Evolutionary conservation across 805 yeast species (phyloP).

Genomic region (Barnettozyma botsteinii): DNA sequence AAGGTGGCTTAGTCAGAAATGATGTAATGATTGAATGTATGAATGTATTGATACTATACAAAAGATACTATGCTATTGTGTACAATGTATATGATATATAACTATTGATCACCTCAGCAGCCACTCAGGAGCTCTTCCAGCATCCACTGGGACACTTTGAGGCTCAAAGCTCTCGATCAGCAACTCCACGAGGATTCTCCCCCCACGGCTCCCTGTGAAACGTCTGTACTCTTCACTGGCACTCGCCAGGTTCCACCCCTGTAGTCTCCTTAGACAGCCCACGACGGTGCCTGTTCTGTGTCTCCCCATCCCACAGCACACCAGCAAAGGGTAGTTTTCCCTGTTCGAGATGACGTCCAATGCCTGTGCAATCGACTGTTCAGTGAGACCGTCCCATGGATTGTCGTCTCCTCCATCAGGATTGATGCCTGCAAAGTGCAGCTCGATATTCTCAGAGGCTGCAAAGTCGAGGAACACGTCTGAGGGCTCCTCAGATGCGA

Average conservation of each 20-base stretch:
- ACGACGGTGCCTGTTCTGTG: conserved; percentile 96
- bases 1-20: too few species aligned
- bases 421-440: conserved; percentile 78
- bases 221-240: conserved; percentile 92
- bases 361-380: conserved; percentile 72
- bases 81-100: too few species aligned
- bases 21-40: too few species aligned
- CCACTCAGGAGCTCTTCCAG: conserved; percentile 44
- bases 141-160: conserved; percentile 35
- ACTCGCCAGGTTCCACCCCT: conserved; percentile 95
- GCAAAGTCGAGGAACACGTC: conserved; percentile 83
- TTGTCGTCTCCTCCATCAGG: conserved; percentile 73
- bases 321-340: conserved; percentile 76
- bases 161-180: conserved; percentile 71
- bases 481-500: conserved; percentile 92
- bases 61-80: too few species aligned
- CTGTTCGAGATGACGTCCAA: conserved; percentile 66
- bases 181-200: conserved; percentile 85
- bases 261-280: conserved; percentile 86
- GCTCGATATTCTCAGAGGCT: conserved; percentile 59
- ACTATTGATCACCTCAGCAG: conserved; percentile 25
- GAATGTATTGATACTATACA: too few species aligned
- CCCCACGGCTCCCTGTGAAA: conserved; percentile 90
- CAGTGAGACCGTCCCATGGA: conserved; percentile 96
- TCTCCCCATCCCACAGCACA: conserved; percentile 98